These are phyloP conservation scores for Aquilaria yunnanensis DNA, from an alignment of 345 rosid genomes.

Conservation along the genomic window DNA sequence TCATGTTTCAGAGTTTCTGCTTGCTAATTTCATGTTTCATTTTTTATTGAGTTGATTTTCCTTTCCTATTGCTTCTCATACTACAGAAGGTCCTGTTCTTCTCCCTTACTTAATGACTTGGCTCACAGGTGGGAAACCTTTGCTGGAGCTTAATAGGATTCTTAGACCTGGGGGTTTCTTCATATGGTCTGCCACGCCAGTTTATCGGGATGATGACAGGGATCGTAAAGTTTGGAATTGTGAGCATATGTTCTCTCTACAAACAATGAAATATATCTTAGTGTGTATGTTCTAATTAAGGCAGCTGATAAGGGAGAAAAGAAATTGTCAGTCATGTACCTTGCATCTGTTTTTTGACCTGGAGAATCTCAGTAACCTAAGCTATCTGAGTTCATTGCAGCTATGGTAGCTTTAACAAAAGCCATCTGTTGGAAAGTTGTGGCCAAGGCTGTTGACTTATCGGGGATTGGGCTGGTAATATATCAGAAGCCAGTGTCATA, in stretches of 20 bases:
- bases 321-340: neutral
- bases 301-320: no score
- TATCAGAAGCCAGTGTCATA: slow-evolving; percentile 70
- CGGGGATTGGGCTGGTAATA: slow-evolving; percentile 78
- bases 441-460: slow-evolving; percentile 47
- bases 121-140: slow-evolving; percentile 83
- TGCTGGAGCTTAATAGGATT: slow-evolving; percentile 85
- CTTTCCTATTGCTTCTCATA: neutral
- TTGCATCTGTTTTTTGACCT: neutral
- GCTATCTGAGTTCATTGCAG: slow-evolving; percentile 36
- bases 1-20: slow-evolving; percentile 5
- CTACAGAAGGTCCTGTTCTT: no score
- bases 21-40: neutral
- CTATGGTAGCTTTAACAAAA: slow-evolving; percentile 61
- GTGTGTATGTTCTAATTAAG: neutral
- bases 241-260: slow-evolving; percentile 10
- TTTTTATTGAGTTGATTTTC: neutral
- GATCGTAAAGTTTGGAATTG: slow-evolving; percentile 68
- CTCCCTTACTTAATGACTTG: no score
- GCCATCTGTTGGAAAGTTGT: slow-evolving; percentile 85
- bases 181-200: slow-evolving; percentile 96
- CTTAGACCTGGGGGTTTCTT: slow-evolving; percentile 96
- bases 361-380: neutral
- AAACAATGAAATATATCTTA: neutral
- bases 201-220: slow-evolving; percentile 56